Evolutionary conservation across 805 yeast genomes (phyloP).

Genomic region (Dipodascus geniculatus): DNA sequence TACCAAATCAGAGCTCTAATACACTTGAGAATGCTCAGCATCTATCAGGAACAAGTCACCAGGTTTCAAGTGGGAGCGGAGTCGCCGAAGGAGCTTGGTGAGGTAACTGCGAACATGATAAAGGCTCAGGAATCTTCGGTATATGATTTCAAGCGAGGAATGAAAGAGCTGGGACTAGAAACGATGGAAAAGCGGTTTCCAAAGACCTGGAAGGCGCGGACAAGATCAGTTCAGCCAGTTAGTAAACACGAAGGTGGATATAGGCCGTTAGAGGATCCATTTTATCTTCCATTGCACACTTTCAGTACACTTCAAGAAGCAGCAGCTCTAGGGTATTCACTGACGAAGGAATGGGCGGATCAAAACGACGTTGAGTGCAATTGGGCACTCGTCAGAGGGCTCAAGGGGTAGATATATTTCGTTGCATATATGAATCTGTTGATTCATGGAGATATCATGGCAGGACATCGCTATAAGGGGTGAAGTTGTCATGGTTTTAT

Average conservation of each 20-base stretch:
- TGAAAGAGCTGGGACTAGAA: conserved; percentile 15
- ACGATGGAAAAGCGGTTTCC: conserved; percentile 14
- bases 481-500: no score
- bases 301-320: conserved; percentile 29
- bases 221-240: conserved; percentile 7
- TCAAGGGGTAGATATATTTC: neutral
- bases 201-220: conserved; percentile 11
- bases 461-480: no score
- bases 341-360: conserved; percentile 28
- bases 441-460: no score
- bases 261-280: conserved; percentile 26
- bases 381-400: conserved; percentile 15
- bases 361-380: conserved; percentile 19
- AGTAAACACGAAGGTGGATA: conserved; percentile 19
- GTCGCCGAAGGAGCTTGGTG: conserved; percentile 3
- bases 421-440: no score
- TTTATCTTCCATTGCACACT: conserved; percentile 27
- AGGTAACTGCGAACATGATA: conserved; percentile 6
- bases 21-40: conserved; percentile 15
- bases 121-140: conserved; percentile 13
- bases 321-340: conserved; percentile 28
- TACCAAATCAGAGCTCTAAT: conserved; percentile 23
- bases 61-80: neutral
- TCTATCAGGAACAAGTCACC: conserved; percentile 8
- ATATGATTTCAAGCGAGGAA: conserved; percentile 22